Percentiles rank a stretch among this genome's conserved stretches.
Conservation (phyloP, 83 land plant species). For the Isoetes engelmannii region DNA sequence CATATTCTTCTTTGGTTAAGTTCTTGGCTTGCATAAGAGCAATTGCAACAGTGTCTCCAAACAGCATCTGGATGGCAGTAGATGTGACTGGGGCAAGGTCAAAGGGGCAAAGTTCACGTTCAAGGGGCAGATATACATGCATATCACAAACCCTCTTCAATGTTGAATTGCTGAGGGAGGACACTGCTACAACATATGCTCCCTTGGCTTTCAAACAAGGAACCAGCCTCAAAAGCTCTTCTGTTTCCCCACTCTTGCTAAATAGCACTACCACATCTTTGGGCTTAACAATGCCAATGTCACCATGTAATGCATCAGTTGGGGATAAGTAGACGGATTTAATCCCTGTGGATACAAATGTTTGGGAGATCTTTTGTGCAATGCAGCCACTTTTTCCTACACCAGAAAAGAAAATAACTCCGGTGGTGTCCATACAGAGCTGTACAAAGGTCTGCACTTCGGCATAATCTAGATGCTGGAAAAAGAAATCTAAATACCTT, state of each 20-base stretch:
- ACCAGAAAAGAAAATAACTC: constrained; percentile 88
- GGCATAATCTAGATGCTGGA: background rate
- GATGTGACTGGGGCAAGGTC: constrained; percentile 96
- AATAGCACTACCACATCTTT: constrained; percentile 63
- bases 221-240: constrained; percentile 67
- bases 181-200: constrained; percentile 56
- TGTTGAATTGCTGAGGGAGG: constrained; percentile 33
- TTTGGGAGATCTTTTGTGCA: constrained; percentile 87
- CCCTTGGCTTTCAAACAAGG: constrained; percentile 89
- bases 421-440: constrained; percentile 50
- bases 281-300: constrained; percentile 64
- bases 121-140: constrained; percentile 84
- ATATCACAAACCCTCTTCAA: constrained; percentile 55
- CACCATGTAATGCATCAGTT: constrained; percentile 88
- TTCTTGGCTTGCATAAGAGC: constrained; percentile 89
- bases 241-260: constrained; percentile 82
- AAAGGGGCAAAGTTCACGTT: constrained; percentile 92
- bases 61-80: constrained; percentile 94
- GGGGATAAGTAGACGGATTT: constrained; percentile 67
- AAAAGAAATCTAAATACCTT: no score
- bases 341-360: constrained; percentile 81
- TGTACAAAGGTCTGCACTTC: constrained; percentile 68
- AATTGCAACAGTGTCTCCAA: constrained; percentile 91
- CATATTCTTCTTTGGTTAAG: constrained; percentile 79
- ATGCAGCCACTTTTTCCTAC: constrained; percentile 98